These are phyloP conservation scores for Xerocomus potaroensis DNA, from an alignment of 768 basidiomycete species.

Conservation along the genomic window DNA sequence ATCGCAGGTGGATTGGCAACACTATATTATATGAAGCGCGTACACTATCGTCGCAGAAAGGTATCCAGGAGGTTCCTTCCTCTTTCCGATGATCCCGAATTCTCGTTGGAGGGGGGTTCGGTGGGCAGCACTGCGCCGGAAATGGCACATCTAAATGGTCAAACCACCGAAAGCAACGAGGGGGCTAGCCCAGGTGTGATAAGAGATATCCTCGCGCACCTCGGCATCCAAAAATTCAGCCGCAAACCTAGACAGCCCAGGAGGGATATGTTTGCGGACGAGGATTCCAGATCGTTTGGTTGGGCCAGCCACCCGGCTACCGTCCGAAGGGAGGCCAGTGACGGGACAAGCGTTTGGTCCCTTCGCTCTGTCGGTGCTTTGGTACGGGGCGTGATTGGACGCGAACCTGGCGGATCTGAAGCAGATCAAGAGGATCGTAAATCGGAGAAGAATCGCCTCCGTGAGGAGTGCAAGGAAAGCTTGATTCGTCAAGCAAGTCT, in stretches of 20 bases:
- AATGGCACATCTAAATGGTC: neutral
- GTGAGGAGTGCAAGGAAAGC: constrained; percentile 13
- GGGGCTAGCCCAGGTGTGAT: constrained; percentile 4
- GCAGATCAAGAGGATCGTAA: constrained; percentile 12
- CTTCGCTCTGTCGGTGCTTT: constrained; percentile 37
- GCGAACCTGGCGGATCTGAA: constrained; percentile 25
- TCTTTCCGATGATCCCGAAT: constrained; percentile 20
- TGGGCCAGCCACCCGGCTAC: constrained; percentile 12
- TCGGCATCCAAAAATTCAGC: constrained; percentile 21
- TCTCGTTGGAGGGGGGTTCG: constrained; percentile 6
- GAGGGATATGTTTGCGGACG: constrained; percentile 75
- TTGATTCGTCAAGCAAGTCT: constrained; percentile 20
- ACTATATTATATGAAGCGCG: constrained; percentile 44
- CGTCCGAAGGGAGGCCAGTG: constrained; percentile 37
- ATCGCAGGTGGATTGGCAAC: constrained; percentile 38
- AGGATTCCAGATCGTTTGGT: constrained; percentile 56
- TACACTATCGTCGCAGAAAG: constrained; percentile 3
- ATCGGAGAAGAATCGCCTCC: constrained; percentile 19
- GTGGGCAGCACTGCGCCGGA: constrained; percentile 7
- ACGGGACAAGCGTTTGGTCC: constrained; percentile 50
- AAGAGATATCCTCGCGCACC: constrained; percentile 15
- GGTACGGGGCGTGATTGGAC: constrained; percentile 28
- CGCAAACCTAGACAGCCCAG: constrained; percentile 30
- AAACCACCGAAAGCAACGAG: constrained; percentile 1
- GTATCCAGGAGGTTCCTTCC: constrained; percentile 13